Conservation (phyloP, 2,329 filamentous ascomycete species). For the Chaetoscypha palmicola region DNA sequence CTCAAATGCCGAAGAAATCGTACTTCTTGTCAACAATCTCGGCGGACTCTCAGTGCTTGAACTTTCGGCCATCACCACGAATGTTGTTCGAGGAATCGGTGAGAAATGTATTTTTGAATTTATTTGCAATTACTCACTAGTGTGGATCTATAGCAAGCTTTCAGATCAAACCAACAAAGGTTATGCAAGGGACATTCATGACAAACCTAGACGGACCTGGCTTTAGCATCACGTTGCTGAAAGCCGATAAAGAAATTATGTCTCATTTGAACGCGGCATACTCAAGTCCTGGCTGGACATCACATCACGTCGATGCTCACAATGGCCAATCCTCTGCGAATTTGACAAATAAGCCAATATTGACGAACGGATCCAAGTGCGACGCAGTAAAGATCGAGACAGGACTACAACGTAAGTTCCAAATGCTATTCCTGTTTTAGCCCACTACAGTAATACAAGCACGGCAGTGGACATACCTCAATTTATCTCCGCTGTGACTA, state of each 20-base stretch:
- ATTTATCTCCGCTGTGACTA: neutral
- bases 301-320: neutral
- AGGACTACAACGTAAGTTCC: too few species aligned
- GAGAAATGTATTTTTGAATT: neutral
- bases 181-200: conserved; percentile 41
- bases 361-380: too few species aligned
- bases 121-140: neutral
- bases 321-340: conserved; percentile 7
- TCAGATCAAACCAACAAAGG: conserved; percentile 32
- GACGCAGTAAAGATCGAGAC: too few species aligned
- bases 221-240: conserved; percentile 47
- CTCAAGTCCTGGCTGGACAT: neutral
- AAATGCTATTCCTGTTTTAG: too few species aligned
- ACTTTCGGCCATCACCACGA: conserved; percentile 38
- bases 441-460: too few species aligned
- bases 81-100: conserved; percentile 32
- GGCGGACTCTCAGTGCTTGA: conserved; percentile 32
- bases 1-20: conserved; percentile 16
- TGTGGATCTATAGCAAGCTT: conserved; percentile 24
- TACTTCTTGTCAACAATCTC: conserved; percentile 17
- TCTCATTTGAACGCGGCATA: conserved; percentile 12
- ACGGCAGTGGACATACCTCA: neutral
- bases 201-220: conserved; percentile 46
- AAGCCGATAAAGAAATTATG: conserved; percentile 32
- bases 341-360: too few species aligned